phyloP scores from a whole-genome alignment of 169 alveolate genomes.

The Plasmodium malariae region DNA sequence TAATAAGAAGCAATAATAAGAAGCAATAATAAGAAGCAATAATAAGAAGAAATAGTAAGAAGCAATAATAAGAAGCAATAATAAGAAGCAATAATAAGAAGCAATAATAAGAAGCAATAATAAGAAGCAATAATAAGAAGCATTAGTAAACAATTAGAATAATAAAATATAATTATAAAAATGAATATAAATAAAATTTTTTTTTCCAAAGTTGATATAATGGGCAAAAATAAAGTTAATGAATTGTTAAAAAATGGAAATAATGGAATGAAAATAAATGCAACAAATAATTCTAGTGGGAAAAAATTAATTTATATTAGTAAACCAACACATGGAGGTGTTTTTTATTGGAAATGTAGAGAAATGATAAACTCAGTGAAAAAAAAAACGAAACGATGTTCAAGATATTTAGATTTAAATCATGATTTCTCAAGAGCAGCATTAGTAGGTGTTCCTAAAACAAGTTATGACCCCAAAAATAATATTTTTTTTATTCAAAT shows the following conservation, averaged over 20 bases:
- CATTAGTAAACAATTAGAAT: too few relatives aligned
- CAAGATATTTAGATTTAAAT: conserved; percentile 80
- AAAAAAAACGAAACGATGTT: conserved; percentile 74
- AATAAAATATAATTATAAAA: neutral
- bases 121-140: too few relatives aligned
- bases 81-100: too few relatives aligned
- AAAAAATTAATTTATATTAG: conserved; percentile 64
- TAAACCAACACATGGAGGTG: conserved; percentile 85
- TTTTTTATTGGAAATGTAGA: conserved; percentile 81
- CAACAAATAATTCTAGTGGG: neutral
- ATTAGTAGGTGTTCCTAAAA: conserved; percentile 86
- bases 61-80: too few relatives aligned
- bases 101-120: too few relatives aligned
- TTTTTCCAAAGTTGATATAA: conserved; percentile 1
- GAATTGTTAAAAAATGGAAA: conserved; percentile 35
- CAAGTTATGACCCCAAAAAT: conserved; percentile 84
- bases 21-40: too few relatives aligned
- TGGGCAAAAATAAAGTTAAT: conserved; percentile 16
- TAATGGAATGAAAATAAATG: conserved; percentile 16
- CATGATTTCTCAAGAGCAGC: conserved; percentile 79
- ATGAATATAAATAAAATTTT: conserved; percentile 32
- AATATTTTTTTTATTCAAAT: conserved; percentile 82
- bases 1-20: too few relatives aligned
- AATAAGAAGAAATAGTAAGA: too few relatives aligned
- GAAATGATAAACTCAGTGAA: conserved; percentile 66